A percentile compares a stretch with the other conserved stretches of the same genome.
These are phyloP conservation scores for Lentinula boryana DNA, from an alignment of 768 basidiomycete species.

Conservation along the genomic window DNA sequence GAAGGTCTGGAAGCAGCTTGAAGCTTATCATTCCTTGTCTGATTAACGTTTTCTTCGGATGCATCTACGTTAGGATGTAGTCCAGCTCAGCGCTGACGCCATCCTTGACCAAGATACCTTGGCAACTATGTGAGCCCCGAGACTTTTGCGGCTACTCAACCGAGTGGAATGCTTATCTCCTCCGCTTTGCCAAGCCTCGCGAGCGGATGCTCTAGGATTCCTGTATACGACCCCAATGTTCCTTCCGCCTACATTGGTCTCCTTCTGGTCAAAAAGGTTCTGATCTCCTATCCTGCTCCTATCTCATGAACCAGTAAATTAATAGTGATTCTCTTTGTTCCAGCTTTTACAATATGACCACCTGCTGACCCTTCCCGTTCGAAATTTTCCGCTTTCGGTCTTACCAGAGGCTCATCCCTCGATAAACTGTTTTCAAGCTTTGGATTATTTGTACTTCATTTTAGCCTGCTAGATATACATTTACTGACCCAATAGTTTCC, in stretches of 20 bases:
- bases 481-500: background rate
- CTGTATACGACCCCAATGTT: slow-evolving; percentile 71
- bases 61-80: slow-evolving; percentile 53
- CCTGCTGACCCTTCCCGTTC: slow-evolving; percentile 65
- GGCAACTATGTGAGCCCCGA: slow-evolving; percentile 56
- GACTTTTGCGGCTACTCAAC: background rate
- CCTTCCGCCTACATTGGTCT: slow-evolving; percentile 72
- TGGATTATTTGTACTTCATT: slow-evolving; percentile 79
- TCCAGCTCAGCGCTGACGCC: slow-evolving; percentile 72
- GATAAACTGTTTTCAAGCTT: slow-evolving; percentile 91
- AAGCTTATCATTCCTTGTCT: background rate
- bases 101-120: slow-evolving; percentile 75
- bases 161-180: background rate
- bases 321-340: background rate
- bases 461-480: background rate
- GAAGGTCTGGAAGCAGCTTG: slow-evolving; percentile 33
- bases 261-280: slow-evolving; percentile 76
- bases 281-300: background rate
- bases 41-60: background rate
- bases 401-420: slow-evolving; percentile 84
- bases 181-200: slow-evolving; percentile 34
- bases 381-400: slow-evolving; percentile 70
- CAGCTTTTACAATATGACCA: slow-evolving; percentile 92
- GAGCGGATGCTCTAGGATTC: slow-evolving; percentile 92
- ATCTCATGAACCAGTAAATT: background rate